Percentiles rank a stretch among this genome's conserved stretches.
phyloP scores from a whole-genome alignment of 495 filamentous ascomycete genomes.

The Glarea lozoyensis region DNA sequence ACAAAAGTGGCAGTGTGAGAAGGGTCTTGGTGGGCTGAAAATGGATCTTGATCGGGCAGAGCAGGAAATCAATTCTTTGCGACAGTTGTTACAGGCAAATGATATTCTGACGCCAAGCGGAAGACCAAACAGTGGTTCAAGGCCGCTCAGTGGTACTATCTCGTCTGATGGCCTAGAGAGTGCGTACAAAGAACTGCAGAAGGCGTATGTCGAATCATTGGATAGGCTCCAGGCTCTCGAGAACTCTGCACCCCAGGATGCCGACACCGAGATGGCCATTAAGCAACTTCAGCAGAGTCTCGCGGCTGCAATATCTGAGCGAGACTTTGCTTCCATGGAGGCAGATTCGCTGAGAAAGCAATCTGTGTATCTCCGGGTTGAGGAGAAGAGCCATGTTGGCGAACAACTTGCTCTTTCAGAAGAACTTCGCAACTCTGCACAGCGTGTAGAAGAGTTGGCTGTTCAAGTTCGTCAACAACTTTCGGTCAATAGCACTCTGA shows the following conservation, averaged over 20 bases:
- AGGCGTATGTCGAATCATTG: slow-evolving; percentile 41
- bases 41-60: slow-evolving; percentile 96
- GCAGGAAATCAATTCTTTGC: slow-evolving; percentile 77
- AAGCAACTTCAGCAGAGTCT: slow-evolving; percentile 55
- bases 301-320: slow-evolving; percentile 58
- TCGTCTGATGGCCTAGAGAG: slow-evolving; percentile 68
- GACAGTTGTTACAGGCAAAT: slow-evolving; percentile 73
- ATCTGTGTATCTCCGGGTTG: slow-evolving; percentile 51
- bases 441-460: slow-evolving; percentile 68
- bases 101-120: slow-evolving; percentile 56
- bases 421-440: slow-evolving; percentile 61
- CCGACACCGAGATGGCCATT: slow-evolving; percentile 48
- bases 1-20: slow-evolving; percentile 93
- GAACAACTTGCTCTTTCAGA: slow-evolving; percentile 53
- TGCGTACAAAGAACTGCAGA: slow-evolving; percentile 72
- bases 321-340: slow-evolving; percentile 57
- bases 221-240: slow-evolving; percentile 50
- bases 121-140: slow-evolving; percentile 31
- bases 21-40: slow-evolving; percentile 82
- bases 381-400: slow-evolving; percentile 52
- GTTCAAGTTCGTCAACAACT: slow-evolving; percentile 70
- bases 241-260: slow-evolving; percentile 30
- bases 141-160: slow-evolving; percentile 22
- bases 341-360: slow-evolving; percentile 49
- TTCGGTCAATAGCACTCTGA: slow-evolving; percentile 61